A percentile compares a stretch with the other conserved stretches of the same genome.
These are phyloP conservation scores for Colletotrichum cordylinicola DNA, from an alignment of 2,329 filamentous ascomycete species.

Conservation along the genomic window DNA sequence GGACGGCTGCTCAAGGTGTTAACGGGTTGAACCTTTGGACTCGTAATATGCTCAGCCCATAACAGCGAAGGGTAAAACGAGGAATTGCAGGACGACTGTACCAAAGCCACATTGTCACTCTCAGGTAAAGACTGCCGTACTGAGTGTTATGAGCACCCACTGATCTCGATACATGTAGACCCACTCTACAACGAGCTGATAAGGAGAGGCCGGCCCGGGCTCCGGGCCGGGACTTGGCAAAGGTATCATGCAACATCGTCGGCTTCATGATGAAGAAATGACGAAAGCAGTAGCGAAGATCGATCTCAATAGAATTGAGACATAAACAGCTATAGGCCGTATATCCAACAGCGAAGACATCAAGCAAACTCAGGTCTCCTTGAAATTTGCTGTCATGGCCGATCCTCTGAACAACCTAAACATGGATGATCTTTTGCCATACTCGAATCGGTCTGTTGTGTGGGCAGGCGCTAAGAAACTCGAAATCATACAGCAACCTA, in stretches of 20 bases:
- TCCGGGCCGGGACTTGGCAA: neutral
- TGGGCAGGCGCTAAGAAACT: neutral
- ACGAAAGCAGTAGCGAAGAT: neutral
- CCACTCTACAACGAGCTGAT: neutral
- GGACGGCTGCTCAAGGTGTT: neutral
- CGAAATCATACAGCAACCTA: neutral
- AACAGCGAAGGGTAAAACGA: neutral
- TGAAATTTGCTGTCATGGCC: neutral
- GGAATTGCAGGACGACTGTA: neutral
- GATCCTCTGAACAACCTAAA: neutral
- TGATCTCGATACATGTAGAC: neutral
- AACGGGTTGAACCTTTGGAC: fast-evolving
- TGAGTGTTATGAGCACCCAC: neutral
- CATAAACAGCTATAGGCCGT: neutral
- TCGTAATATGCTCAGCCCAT: neutral
- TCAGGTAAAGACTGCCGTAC: neutral
- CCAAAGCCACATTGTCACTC: neutral
- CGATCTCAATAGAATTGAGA: neutral
- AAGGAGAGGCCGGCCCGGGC: neutral
- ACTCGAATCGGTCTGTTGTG: neutral
- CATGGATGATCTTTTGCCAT: neutral
- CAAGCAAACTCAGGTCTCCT: neutral
- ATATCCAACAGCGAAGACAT: neutral
- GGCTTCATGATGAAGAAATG: neutral
- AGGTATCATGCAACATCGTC: neutral